Evolutionary conservation across 495 filamentous ascomycete genomes (phyloP).

Genomic region (Lophiostoma macrostomum): DNA sequence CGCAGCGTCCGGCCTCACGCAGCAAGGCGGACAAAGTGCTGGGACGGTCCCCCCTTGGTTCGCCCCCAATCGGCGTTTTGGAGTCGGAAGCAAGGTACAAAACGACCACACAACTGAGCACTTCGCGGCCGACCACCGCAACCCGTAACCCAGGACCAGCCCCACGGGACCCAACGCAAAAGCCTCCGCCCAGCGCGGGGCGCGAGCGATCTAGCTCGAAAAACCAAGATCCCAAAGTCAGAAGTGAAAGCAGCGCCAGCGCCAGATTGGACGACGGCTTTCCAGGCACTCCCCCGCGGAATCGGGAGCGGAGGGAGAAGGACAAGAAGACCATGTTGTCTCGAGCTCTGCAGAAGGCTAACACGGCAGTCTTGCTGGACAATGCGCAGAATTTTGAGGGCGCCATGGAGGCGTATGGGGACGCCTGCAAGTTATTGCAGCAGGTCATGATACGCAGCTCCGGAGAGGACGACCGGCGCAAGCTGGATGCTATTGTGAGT

Average conservation of each 20-base stretch:
- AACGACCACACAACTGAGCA: slow-evolving; percentile 6
- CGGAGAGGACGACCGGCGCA: slow-evolving; percentile 76
- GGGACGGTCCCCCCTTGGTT: slow-evolving; percentile 26
- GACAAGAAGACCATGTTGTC: slow-evolving; percentile 86
- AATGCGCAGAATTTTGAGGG: slow-evolving; percentile 93
- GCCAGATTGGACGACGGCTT: slow-evolving; percentile 30
- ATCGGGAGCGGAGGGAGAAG: slow-evolving; percentile 38
- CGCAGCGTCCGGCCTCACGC: slow-evolving; percentile 21
- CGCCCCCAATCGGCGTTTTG: slow-evolving; percentile 26
- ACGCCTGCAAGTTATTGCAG: slow-evolving; percentile 80
- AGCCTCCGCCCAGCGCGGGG: slow-evolving; percentile 7
- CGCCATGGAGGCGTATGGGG: slow-evolving; percentile 84
- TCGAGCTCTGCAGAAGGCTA: slow-evolving; percentile 88
- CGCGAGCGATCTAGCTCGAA: slow-evolving; percentile 21
- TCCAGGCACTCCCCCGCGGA: slow-evolving; percentile 28
- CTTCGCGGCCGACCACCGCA: slow-evolving; percentile 13
- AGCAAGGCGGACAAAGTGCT: slow-evolving; percentile 22
- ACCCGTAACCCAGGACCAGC: slow-evolving; percentile 7
- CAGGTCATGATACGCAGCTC: slow-evolving; percentile 82
- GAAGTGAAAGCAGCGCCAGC: slow-evolving; percentile 33
- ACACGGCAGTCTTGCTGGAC: slow-evolving; percentile 90
- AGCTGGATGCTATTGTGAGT: slow-evolving; percentile 88
- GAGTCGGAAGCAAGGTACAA: slow-evolving; percentile 32
- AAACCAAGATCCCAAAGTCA: slow-evolving; percentile 12
- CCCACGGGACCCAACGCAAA: slow-evolving; percentile 10